Conservation (phyloP, 345 rosid species). For the Isatis tinctoria region DNA sequence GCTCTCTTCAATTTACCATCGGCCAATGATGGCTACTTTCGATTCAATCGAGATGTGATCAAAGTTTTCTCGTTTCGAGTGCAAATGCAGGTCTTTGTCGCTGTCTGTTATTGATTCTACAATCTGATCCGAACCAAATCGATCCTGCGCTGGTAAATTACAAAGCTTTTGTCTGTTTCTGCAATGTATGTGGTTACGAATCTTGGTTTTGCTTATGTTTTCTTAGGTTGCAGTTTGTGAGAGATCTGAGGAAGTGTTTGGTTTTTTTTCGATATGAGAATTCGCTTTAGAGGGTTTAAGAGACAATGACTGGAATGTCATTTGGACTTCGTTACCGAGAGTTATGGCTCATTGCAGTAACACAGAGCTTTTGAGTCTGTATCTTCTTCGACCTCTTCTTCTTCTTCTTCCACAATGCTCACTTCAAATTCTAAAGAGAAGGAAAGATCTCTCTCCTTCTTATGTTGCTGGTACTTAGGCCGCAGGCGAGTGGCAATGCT, state of each 20-base stretch:
- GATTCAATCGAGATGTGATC: conserved; percentile 21
- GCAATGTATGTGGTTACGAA: conserved; percentile 3
- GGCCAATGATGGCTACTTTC: background rate
- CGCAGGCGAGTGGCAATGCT: conserved; percentile 65
- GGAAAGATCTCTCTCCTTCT: conserved; percentile 48
- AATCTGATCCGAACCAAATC: conserved; percentile 11
- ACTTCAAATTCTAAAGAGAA: conserved; percentile 59
- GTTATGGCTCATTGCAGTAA: conserved; percentile 52
- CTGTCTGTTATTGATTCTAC: background rate
- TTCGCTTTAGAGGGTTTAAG: conserved; percentile 43
- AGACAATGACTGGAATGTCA: conserved; percentile 77
- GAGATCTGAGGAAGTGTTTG: conserved; percentile 14
- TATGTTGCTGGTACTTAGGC: conserved; percentile 56
- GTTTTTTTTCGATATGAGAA: conserved; percentile 29
- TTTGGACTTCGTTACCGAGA: conserved; percentile 43
- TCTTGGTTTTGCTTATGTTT: background rate
- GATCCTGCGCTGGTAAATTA: conserved; percentile 5
- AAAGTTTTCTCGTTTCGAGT: conserved; percentile 7
- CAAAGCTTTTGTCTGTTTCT: background rate
- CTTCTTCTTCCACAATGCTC: conserved; percentile 38
- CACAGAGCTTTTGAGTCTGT: conserved; percentile 33
- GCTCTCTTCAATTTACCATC: conserved; percentile 12
- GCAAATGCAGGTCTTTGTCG: conserved; percentile 20
- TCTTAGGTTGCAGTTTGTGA: conserved; percentile 25
- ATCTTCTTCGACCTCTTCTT: conserved; percentile 21